Evolutionary conservation across 768 basidiomycete species (phyloP).

Genomic region (Boletales sp.): DNA sequence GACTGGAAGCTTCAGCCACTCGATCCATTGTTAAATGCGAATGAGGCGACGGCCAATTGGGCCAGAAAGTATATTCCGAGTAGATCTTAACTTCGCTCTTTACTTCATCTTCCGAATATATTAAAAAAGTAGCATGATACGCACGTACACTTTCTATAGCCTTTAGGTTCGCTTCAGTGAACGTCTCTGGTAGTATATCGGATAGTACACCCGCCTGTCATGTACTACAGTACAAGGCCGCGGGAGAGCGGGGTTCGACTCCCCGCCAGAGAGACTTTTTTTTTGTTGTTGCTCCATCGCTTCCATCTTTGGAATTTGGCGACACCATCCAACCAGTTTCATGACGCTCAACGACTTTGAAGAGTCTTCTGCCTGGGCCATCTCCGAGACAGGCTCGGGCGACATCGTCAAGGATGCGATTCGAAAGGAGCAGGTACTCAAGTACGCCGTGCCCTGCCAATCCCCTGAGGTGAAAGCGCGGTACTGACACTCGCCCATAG

Average conservation of each 20-base stretch:
- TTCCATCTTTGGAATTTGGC: too few relatives aligned
- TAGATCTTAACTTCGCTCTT: constrained; percentile 10
- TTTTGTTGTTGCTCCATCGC: too few relatives aligned
- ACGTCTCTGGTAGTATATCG: constrained; percentile 47
- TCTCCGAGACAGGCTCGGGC: constrained; percentile 39
- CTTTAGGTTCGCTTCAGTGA: not conserved
- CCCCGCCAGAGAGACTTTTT: constrained; percentile 40
- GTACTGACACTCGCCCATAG: constrained; percentile 34
- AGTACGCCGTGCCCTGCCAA: constrained; percentile 43
- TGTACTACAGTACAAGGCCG: constrained; percentile 13
- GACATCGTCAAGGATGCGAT: constrained; percentile 76
- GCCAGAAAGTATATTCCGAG: constrained; percentile 53
- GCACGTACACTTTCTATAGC: not conserved
- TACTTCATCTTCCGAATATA: not conserved
- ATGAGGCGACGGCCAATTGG: constrained; percentile 63
- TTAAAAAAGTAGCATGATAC: too few relatives aligned
- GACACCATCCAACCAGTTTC: too few relatives aligned
- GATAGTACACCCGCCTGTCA: constrained; percentile 52
- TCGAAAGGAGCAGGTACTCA: constrained; percentile 72
- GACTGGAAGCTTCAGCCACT: constrained; percentile 60
- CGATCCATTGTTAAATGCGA: constrained; percentile 72
- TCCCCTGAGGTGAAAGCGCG: not conserved
- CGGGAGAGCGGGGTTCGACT: constrained; percentile 45
- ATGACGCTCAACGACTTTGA: constrained; percentile 48
- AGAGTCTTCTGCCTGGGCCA: constrained; percentile 50